Percentiles rank a stretch among this genome's conserved stretches.
These are phyloP conservation scores for Staphylotrichum tortipilum DNA, from an alignment of 495 filamentous ascomycete species.

Conservation along the genomic window DNA sequence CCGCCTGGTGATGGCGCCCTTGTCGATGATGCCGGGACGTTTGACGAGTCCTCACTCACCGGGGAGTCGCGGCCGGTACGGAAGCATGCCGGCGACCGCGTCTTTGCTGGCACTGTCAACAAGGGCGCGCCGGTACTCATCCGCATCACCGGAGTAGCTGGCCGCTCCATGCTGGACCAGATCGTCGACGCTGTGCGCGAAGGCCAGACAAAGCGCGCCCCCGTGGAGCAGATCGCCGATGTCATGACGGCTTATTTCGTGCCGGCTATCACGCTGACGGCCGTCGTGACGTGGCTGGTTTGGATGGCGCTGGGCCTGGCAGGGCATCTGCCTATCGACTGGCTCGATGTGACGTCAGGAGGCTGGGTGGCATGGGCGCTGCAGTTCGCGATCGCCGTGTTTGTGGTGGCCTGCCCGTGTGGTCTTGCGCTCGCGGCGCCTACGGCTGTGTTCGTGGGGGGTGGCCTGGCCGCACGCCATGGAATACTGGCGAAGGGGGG, in stretches of 20 bases:
- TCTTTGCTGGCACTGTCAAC: slow-evolving; percentile 85
- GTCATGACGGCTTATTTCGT: slow-evolving; percentile 82
- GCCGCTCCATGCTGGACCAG: slow-evolving; percentile 83
- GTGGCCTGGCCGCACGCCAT: slow-evolving; percentile 76
- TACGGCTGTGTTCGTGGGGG: slow-evolving; percentile 86
- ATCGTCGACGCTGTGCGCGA: slow-evolving; percentile 86
- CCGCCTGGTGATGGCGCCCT: slow-evolving; percentile 78
- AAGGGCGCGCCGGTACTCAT: slow-evolving; percentile 61
- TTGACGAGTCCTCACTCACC: slow-evolving; percentile 86
- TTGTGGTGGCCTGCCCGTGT: slow-evolving; percentile 91
- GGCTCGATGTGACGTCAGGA: slow-evolving; percentile 55
- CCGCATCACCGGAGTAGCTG: slow-evolving; percentile 58
- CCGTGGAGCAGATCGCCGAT: slow-evolving; percentile 79
- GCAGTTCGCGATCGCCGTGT: slow-evolving; percentile 89
- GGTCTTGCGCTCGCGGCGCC: slow-evolving; percentile 87
- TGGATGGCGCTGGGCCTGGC: slow-evolving; percentile 73
- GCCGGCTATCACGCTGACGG: slow-evolving; percentile 71
- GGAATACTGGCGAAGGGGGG: slow-evolving; percentile 94
- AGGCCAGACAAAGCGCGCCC: slow-evolving; percentile 80
- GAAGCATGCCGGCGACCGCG: slow-evolving; percentile 61
- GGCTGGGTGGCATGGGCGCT: slow-evolving; percentile 84
- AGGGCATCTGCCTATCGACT: slow-evolving; percentile 56
- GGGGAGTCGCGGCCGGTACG: slow-evolving; percentile 74
- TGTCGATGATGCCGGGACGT: slow-evolving; percentile 54
- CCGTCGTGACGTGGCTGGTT: slow-evolving; percentile 71